Conservation (phyloP, 306 rosid species). For the Carpinus viminea region DNA sequence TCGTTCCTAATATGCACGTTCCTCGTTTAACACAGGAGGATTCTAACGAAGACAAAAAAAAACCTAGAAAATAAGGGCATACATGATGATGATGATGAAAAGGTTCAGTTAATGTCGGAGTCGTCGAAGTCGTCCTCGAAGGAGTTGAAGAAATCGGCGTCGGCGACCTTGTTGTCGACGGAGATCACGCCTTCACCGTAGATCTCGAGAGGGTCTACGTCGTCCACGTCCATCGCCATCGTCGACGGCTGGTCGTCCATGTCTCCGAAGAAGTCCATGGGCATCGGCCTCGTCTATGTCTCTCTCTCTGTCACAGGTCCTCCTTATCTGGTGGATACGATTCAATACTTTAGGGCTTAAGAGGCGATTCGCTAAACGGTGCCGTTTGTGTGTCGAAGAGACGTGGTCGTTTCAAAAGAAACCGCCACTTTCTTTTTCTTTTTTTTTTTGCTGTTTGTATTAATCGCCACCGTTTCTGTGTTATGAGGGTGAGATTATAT, state of each 20-base stretch:
- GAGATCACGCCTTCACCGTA: conserved; percentile 60
- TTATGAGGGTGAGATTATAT: too few relatives aligned
- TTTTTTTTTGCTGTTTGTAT: too few relatives aligned
- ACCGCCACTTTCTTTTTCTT: too few relatives aligned
- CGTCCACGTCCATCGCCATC: conserved; percentile 95
- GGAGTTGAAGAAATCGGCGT: conserved; percentile 74
- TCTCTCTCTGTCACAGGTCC: not conserved
- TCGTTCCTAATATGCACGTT: not conserved
- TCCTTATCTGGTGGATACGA: not conserved
- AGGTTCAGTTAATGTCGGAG: conserved; percentile 58
- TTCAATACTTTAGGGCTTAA: too few relatives aligned
- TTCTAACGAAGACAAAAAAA: not conserved
- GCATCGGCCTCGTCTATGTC: conserved; percentile 49
- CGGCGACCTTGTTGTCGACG: conserved; percentile 72
- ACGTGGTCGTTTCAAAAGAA: not conserved
- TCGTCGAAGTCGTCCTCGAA: conserved; percentile 87
- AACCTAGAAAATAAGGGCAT: not conserved
- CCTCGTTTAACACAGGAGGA: not conserved
- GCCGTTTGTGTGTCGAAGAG: too few relatives aligned
- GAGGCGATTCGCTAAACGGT: too few relatives aligned
- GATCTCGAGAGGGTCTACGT: conserved; percentile 66
- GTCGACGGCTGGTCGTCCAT: conserved; percentile 79
- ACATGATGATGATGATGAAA: not conserved
- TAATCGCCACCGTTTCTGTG: too few relatives aligned
- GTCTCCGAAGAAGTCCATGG: conserved; percentile 73